Evolutionary conservation across 1,139 yeast genomes (phyloP), one percentile per base, ranked within the genome.

Genomic region (Candida dubliniensis): DNA sequence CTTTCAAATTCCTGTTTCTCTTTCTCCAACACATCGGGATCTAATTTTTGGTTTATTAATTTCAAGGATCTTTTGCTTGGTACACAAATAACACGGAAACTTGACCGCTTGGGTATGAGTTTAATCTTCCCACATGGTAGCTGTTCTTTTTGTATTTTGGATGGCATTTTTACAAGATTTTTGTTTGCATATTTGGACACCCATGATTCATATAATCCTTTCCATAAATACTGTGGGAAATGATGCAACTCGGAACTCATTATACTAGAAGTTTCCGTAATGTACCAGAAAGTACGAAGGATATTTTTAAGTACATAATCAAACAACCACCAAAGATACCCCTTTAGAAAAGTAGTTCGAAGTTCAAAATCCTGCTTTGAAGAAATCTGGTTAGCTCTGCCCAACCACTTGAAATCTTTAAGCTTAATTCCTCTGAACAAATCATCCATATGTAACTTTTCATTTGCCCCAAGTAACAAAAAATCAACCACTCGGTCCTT

Each of bases 151-250:
- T 39, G 51, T 8, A 12, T 15, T 10, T 39, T 10, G 13, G 12
- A 10, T 10, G 39, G 34, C 36, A 41, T 44, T 34, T 44, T 34
- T 25, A 31, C 48, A 49, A 77, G 56, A 52, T 65, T 69, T 12
- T 56, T 57, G 6, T 53, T 50, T 33, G 67, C 59, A 53, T 81
- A 83, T 6, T 51, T 49, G 2, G 60, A 54, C 37, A 77, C 52
- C 72, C 79, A 81, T 0, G 62, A 55, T 8, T 55, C 53, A 0
- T 81, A 64, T 6, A 82, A 56, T 10, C 45, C 45, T 8, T 55
- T 56, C 96, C 97, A 91, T 0, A 67, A 61, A 25, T 65, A 69
- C 42, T 82, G 90, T 11, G 84, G 75, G 55, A 77, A 88, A 57
- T 72, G 88, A 1, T 72, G 47, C 8, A 60, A 42, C 12, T 36